Base-by-base conservation (phyloP, 768 basidiomycete genomes). In the Suillus sp. region DNA sequence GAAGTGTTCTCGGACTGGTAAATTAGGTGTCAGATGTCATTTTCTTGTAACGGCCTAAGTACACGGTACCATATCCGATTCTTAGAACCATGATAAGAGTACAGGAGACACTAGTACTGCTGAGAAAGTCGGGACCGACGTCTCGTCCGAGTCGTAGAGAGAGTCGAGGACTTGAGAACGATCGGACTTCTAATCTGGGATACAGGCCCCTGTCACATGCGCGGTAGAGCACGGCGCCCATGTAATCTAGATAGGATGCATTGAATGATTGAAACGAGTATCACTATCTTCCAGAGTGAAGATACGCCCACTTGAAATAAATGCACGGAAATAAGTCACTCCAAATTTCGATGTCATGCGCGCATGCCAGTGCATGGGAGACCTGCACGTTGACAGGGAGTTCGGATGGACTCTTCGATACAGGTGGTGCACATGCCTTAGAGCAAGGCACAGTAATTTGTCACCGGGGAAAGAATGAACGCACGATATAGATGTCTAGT, bases 1-100 rank as follows among this genome's bases (percentile, higher is more conserved):
- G 77, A 98, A 98, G 74, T 97, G 95, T 71, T 94, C 92, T 37
- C 90, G 81, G 56, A 94, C 91, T 91, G 67, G 37, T 38, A 38
- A 11, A 25, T 10, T 14, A 13, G 20, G 34, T 35, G 48, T 55
- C 22, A 37, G 53, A 16, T 25, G 22, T 35, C 22, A 27, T 27
- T n/a, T 27, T 20, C 3, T 37, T n/a, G 2, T 2, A 37, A 5
- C 6, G 11, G 53, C 18, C 35, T 9, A 10, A 27, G 27, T 25
- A 32, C 54, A 59, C 7, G 8, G n/a, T 32, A 75, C 74, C 75
- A 34, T 76, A 76, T 73, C 74, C 75, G 14, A 75, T 68, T 27
- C 74, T 70, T 35, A 75, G 57, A 62, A 72, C 69, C 74, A 76
- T 75, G 20, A 55, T 11, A 11, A 53, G 56, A 47, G 51, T 32